Conservation (phyloP, 805 yeast genomes). For the Wickerhamiella parazyma region DNA sequence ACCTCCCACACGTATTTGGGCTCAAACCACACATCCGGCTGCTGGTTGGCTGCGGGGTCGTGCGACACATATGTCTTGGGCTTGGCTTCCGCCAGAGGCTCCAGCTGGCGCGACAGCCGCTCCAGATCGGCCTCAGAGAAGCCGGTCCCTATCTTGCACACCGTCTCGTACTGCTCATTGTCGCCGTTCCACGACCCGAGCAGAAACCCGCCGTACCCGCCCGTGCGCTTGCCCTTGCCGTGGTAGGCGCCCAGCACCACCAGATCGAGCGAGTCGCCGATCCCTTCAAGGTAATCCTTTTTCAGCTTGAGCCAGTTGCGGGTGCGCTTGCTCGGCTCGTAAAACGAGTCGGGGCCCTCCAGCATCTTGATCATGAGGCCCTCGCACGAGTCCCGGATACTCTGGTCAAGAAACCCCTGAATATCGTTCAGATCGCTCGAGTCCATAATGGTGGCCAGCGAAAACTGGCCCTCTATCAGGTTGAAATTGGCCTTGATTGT, state of each 20-base stretch:
- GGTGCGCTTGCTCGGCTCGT: conserved; percentile 91
- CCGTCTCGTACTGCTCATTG: conserved; percentile 83
- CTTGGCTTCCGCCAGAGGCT: conserved; percentile 48
- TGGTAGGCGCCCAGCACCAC: conserved; percentile 89
- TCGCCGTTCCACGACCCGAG: conserved; percentile 84
- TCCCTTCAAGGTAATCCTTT: conserved; percentile 88
- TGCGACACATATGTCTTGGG: conserved; percentile 58
- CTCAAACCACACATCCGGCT: conserved; percentile 91
- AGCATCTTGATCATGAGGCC: conserved; percentile 91
- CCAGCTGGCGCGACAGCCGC: conserved; percentile 42
- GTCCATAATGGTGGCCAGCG: conserved; percentile 62
- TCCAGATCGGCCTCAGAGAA: conserved; percentile 76
- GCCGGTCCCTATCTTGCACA: conserved; percentile 96
- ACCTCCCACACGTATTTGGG: conserved; percentile 79
- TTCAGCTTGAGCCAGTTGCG: conserved; percentile 92
- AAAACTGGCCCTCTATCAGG: conserved; percentile 61
- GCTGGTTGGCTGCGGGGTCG: conserved; percentile 50
- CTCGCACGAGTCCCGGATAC: conserved; percentile 82
- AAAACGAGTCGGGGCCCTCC: conserved; percentile 64
- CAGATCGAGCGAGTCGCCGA: conserved; percentile 88
- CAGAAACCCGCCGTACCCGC: conserved; percentile 86
- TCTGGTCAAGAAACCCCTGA: conserved; percentile 72
- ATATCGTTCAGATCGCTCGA: conserved; percentile 60
- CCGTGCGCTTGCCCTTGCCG: conserved; percentile 92
- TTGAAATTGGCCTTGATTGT: conserved; percentile 42